These are phyloP conservation scores for Calonectria pauciramosa DNA, from an alignment of 2,329 filamentous ascomycete genomes.

Conservation along the genomic window DNA sequence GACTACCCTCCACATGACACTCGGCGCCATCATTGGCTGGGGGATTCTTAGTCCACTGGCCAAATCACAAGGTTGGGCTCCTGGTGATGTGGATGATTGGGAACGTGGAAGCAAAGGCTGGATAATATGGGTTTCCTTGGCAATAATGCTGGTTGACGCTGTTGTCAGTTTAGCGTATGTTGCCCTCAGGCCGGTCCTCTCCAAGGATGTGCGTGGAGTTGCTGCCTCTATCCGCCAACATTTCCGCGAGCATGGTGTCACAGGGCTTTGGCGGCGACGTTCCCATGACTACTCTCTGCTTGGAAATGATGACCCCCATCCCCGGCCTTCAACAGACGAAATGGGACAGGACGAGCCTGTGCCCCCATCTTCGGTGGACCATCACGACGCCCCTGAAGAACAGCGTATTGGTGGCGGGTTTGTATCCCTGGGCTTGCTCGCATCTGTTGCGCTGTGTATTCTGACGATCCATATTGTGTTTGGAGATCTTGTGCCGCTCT, in stretches of 20 bases:
- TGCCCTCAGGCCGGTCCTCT: conserved; percentile 70
- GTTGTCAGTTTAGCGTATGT: conserved; percentile 90
- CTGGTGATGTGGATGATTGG: conserved; percentile 89
- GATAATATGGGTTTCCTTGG: conserved; percentile 97
- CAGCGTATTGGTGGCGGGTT: conserved; percentile 82
- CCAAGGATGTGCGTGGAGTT: conserved; percentile 20
- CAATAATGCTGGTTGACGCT: conserved; percentile 97
- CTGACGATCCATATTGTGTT: conserved; percentile 87
- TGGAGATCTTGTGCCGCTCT: conserved; percentile 82
- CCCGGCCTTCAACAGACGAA: conserved; percentile 18
- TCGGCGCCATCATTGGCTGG: conserved; percentile 93
- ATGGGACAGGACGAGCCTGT: conserved; percentile 19
- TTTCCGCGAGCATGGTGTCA: conserved; percentile 37
- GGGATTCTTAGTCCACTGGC: conserved; percentile 90
- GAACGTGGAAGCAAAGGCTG: conserved; percentile 94
- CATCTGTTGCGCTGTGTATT: conserved; percentile 86
- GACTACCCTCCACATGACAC: conserved; percentile 94
- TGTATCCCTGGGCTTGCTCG: conserved; percentile 80
- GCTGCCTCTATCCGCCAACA: conserved; percentile 10
- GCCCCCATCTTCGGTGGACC: conserved; percentile 59
- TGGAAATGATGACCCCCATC: conserved; percentile 24
- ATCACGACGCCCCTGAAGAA: conserved; percentile 85
- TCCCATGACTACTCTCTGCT: conserved; percentile 44
- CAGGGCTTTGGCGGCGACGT: conserved; percentile 34
- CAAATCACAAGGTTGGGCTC: conserved; percentile 89